Conservation (phyloP, 306 rosid species). For the Acacia acuminata region DNA sequence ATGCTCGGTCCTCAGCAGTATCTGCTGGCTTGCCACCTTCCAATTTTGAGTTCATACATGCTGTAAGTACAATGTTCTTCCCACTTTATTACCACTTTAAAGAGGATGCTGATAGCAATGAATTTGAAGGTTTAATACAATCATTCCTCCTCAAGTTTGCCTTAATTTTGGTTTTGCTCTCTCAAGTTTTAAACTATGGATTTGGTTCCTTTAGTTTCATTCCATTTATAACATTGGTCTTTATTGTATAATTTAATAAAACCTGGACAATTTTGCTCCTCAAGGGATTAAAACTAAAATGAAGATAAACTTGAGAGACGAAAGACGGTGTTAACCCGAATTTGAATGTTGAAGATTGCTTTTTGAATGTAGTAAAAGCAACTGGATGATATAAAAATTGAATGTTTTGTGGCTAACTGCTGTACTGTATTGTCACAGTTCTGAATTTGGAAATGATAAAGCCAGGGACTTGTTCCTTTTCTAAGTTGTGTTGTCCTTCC, state of each 20-base stretch:
- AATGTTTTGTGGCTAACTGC: not conserved
- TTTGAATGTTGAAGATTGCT: not conserved
- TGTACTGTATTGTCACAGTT: not conserved
- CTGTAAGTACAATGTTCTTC: constrained; percentile 47
- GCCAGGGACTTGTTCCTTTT: not conserved
- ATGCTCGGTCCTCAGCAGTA: constrained; percentile 64
- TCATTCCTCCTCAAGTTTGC: no score
- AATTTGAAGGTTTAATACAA: not conserved
- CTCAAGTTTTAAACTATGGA: no score
- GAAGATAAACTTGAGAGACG: no score
- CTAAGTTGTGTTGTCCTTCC: not conserved
- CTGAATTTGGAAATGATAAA: constrained; percentile 3
- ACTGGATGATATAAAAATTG: not conserved
- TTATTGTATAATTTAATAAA: no score
- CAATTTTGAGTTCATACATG: constrained; percentile 75
- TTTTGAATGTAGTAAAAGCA: not conserved
- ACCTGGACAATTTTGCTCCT: no score
- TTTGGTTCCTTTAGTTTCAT: no score
- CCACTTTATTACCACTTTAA: not conserved
- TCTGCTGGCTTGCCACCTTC: constrained; percentile 63
- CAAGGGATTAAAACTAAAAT: no score
- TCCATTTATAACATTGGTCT: no score
- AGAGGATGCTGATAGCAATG: not conserved
- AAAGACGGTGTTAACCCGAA: no score
- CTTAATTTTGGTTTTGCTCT: no score